Conservation (phyloP, 202 grass and related monocot species). For the Carex arenaria region DNA sequence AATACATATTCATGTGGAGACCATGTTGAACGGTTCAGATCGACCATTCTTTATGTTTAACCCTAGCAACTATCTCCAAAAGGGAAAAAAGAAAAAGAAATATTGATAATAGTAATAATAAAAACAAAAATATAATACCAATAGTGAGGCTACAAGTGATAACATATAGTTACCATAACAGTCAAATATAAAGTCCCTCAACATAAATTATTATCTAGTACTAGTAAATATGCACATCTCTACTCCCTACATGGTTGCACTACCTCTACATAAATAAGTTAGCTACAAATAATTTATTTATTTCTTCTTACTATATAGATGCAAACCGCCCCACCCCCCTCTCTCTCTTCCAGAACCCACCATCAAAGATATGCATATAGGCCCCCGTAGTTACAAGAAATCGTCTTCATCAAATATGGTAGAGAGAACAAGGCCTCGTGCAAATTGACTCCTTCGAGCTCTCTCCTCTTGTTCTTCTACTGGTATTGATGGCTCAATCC, state of each 20-base stretch:
- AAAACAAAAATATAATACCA: background rate
- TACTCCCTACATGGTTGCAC: background rate
- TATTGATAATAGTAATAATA: background rate
- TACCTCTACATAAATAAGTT: slow-evolving; percentile 24
- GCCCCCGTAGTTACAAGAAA: slow-evolving; percentile 31
- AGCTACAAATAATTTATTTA: slow-evolving; percentile 24
- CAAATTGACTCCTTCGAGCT: slow-evolving; percentile 61
- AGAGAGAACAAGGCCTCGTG: slow-evolving; percentile 63
- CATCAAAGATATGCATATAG: slow-evolving; percentile 1
- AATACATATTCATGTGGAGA: no score
- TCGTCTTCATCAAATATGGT: slow-evolving; percentile 60
- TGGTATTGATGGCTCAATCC: slow-evolving; percentile 52
- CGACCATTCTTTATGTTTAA: no score
- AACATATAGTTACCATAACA: background rate
- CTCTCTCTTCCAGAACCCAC: background rate
- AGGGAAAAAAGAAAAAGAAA: background rate
- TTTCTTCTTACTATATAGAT: slow-evolving; percentile 15
- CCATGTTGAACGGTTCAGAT: no score
- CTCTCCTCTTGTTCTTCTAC: slow-evolving; percentile 64
- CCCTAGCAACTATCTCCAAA: background rate
- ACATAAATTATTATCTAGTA: background rate
- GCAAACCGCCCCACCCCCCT: slow-evolving; percentile 3
- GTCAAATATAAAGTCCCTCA: background rate
- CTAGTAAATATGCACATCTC: slow-evolving; percentile 14
- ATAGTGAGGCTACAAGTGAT: background rate